Conservation (phyloP, 805 yeast genomes). For the Cyberlindnera meyerae region DNA sequence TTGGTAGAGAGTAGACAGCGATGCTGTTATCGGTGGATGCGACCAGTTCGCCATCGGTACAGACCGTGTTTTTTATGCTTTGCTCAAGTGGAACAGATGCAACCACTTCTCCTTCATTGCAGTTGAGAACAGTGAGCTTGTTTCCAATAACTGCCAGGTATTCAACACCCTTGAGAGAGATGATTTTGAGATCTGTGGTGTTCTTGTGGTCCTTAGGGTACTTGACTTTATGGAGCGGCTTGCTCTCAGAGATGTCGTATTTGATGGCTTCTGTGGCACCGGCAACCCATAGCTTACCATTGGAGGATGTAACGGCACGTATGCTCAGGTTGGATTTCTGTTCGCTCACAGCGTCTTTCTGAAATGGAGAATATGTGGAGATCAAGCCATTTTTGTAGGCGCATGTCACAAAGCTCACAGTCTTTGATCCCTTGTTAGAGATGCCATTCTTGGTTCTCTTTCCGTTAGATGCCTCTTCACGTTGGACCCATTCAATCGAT, state of each 20-base stretch:
- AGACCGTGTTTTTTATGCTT: constrained; percentile 3
- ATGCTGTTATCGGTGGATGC: constrained; percentile 8
- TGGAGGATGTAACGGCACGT: constrained; percentile 10
- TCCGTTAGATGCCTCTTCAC: constrained; percentile 13
- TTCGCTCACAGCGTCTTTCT: constrained; percentile 34
- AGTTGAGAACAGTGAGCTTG: constrained; percentile 8
- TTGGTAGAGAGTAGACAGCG: constrained; percentile 8
- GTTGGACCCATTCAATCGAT: constrained; percentile 33
- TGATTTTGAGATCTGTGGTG: constrained; percentile 2
- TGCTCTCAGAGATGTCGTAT: constrained; percentile 16
- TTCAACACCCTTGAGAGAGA: background rate
- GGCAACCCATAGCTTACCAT: constrained; percentile 28
- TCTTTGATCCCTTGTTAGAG: constrained; percentile 20
- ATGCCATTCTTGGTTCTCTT: constrained; percentile 22
- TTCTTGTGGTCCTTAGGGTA: constrained; percentile 13
- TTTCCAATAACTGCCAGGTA: constrained; percentile 2
- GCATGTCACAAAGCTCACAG: constrained; percentile 28
- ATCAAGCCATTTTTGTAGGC: constrained; percentile 35
- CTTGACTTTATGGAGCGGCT: constrained; percentile 8
- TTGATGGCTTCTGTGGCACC: constrained; percentile 20
- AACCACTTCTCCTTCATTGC: constrained; percentile 4
- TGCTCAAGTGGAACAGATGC: constrained; percentile 8
- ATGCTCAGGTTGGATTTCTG: constrained; percentile 29
- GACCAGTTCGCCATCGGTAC: constrained; percentile 8
- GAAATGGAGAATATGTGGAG: constrained; percentile 39